Evolutionary conservation across 257 asterid species (phyloP), one percentile per base, ranked within the genome.

Genomic region (Perilla frutescens): DNA sequence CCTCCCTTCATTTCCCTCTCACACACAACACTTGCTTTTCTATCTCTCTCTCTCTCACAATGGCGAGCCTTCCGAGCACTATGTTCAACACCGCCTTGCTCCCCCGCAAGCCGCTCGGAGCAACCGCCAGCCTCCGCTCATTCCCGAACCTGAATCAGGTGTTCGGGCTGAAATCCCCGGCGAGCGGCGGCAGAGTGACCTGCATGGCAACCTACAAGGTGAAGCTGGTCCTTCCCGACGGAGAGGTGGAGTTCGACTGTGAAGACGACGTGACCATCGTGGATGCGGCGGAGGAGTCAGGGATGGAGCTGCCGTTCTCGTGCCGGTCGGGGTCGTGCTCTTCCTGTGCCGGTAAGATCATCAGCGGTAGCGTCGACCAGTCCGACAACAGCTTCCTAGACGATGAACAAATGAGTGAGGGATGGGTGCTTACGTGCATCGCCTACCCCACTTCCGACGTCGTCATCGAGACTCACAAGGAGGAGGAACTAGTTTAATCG

Each of bases 281-380:
- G 1, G 98, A 93, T 71, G 67, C 58, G 37, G 95, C 93, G n/a
- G 98, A 93, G 81, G 93, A 93, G 13, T 3, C 1, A 1, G 98
- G 93, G 0, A 2, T 74, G 4, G 98, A 90, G 0, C 80, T 89
- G 50, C 97, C 98, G 0, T 90, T 78, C 87, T 91, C 97, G 0
- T 93, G 98, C 92, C 87, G 98, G 56, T 88, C 97, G 6, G 97
- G 97, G 0, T 85, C 98, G 1, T 93, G 98, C 86, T 93, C 98
- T 49, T 82, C 96, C 8, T 93, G 98, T 81, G 96, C 90, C 56
- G 98, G 96, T 0, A 89, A 89, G 69, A 58, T 93, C 4, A 6
- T 82, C 2, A 20, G 63, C 34, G 96, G 98, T 4, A 9, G 0
- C 37, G 90, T 93, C 0, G 98, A 93, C 77, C 98, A 93, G 83